Evolutionary conservation across 2,329 filamentous ascomycete genomes (phyloP).

Genomic region (Colletotrichum tropicicola): DNA sequence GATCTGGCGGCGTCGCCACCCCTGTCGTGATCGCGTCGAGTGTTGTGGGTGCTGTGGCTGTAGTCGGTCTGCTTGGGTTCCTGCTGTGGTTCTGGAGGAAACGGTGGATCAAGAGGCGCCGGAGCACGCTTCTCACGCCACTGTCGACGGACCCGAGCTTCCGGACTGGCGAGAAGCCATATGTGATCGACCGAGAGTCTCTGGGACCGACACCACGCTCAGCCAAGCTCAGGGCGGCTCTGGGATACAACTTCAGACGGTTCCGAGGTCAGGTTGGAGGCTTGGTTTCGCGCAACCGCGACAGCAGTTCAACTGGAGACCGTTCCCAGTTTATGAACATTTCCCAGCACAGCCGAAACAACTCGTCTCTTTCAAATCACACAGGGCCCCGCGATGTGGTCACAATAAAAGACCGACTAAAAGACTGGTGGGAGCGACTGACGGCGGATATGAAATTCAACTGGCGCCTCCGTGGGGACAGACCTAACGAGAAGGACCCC

Average conservation of each 20-base stretch:
- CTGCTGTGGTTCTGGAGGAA: constrained; percentile 61
- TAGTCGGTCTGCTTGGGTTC: constrained; percentile 55
- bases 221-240: constrained; percentile 48
- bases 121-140: constrained; percentile 59
- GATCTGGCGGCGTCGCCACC: constrained; percentile 37
- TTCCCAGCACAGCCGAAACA: constrained; percentile 48
- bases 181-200: constrained; percentile 54
- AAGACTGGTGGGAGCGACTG: constrained; percentile 56
- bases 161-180: constrained; percentile 40
- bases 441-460: constrained; percentile 49
- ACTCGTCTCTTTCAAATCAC: constrained; percentile 37
- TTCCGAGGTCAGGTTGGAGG: constrained; percentile 45
- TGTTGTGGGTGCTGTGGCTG: constrained; percentile 58
- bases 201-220: constrained; percentile 58
- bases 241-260: constrained; percentile 46
- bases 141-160: constrained; percentile 45
- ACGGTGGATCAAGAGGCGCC: constrained; percentile 49
- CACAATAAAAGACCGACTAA: constrained; percentile 48
- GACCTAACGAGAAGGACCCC: constrained; percentile 36
- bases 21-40: constrained; percentile 59
- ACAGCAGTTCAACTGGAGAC: constrained; percentile 41
- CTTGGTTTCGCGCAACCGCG: constrained; percentile 50
- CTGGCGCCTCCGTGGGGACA: constrained; percentile 43
- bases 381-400: constrained; percentile 30
- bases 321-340: constrained; percentile 57